Percentiles rank a stretch among this genome's conserved stretches.
Conservation (phyloP, 768 basidiomycete genomes). For the Antrodiella citrinella region DNA sequence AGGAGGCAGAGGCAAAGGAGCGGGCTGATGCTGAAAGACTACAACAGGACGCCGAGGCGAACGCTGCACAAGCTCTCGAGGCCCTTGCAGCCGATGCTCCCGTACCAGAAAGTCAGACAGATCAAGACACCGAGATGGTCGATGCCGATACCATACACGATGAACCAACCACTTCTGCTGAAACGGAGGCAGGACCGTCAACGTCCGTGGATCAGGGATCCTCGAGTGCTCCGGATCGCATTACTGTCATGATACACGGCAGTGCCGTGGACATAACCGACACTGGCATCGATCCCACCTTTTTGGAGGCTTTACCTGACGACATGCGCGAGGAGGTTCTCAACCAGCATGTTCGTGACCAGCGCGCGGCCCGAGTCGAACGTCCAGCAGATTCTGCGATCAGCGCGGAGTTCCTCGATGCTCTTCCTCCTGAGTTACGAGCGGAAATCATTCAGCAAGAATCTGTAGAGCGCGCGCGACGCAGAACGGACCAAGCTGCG, state of each 20-base stretch:
- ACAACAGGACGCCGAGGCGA: conserved; percentile 27
- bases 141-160: conserved; percentile 26
- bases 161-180: conserved; percentile 12
- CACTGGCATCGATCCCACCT: conserved; percentile 96
- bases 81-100: conserved; percentile 1
- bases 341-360: conserved; percentile 94
- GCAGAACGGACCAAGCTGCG: conserved; percentile 32
- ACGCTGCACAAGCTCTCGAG: conserved; percentile 12
- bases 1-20: conserved; percentile 29
- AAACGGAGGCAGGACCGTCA: conserved; percentile 16
- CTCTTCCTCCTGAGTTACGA: conserved; percentile 91
- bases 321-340: conserved; percentile 98
- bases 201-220: conserved; percentile 15
- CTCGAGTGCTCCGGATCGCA: conserved; percentile 44
- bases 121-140: conserved; percentile 43
- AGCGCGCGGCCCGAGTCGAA: conserved; percentile 68
- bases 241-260: conserved; percentile 89
- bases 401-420: conserved; percentile 92
- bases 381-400: conserved; percentile 80
- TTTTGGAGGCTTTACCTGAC: conserved; percentile 94
- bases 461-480: conserved; percentile 70
- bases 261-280: conserved; percentile 95
- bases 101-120: too few relatives aligned
- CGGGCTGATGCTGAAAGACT: conserved; percentile 26
- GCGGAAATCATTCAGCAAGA: conserved; percentile 97